Evolutionary conservation across 1,284 basidiomycete genomes (phyloP).

Genomic region (Rhodofomes roseus): DNA sequence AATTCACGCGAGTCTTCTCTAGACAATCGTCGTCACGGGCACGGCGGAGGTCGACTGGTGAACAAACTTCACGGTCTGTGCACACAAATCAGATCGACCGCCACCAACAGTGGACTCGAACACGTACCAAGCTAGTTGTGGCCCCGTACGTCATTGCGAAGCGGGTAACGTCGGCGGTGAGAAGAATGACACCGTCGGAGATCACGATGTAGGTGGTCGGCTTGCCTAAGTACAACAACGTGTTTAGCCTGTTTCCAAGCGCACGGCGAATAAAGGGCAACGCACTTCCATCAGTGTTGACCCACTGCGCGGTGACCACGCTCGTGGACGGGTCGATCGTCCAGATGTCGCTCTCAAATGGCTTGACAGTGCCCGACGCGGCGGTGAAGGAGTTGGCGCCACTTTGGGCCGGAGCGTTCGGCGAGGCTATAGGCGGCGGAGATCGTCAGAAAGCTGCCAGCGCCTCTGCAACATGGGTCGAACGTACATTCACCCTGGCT

Average conservation of each 20-base stretch:
- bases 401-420: background rate
- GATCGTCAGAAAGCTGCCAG: no score
- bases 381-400: background rate
- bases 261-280: background rate
- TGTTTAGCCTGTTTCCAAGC: background rate
- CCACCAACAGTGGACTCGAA: background rate
- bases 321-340: constrained; percentile 10
- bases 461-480: background rate
- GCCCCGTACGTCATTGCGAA: background rate
- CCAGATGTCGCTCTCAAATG: background rate
- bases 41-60: no score
- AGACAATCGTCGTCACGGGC: no score
- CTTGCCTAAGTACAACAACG: background rate
- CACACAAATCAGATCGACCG: no score
- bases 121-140: background rate
- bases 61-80: no score
- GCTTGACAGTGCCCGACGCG: background rate
- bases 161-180: background rate
- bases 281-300: constrained; percentile 17
- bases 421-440: background rate
- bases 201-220: background rate
- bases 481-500: background rate
- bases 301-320: constrained; percentile 13
- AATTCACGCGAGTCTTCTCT: no score
- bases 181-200: background rate